Evolutionary conservation across 805 yeast genomes (phyloP), one percentile per base, ranked within the genome.

Genomic region (Candida sithepensis): DNA sequence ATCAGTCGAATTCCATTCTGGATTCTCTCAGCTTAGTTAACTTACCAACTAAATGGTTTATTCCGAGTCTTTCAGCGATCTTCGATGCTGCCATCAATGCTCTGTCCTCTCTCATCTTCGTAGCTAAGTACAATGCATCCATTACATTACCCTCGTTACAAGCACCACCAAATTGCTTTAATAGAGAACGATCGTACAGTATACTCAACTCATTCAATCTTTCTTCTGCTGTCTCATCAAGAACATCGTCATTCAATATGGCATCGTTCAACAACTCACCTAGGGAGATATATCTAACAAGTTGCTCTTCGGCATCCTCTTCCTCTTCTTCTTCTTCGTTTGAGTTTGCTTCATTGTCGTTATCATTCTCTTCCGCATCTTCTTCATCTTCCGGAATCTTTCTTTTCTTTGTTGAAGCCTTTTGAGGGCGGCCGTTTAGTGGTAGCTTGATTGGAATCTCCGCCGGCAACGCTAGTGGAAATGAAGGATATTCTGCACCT

Each of bases 401-500:
- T 67, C 3, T 62, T 59, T 23, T 61, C 64, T 52, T 60, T 46
- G 49, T 41, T 56, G 22, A 65, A 60, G 1, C 5, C 14, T 12
- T 30, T 4, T 5, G 38, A 7, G 38, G 7, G 4, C 38, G 6
- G n/a, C 21, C 21, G 18, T 16, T 34, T 12, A 86, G 71, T 1
- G 97, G 97, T 21, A 90, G 64, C 47, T 73, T 72, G 39, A 90
- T 69, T 13, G 82, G 85, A 53, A 92, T 64, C 57, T 88, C 96
- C 10, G 89, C 76, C 1, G 96, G 92, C 47, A 90, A 72, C 0
- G 96, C 86, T 43, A 94, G 67, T 13, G 98, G 98, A 59, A 88
- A 82, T 3, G 81, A 78, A 0, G 97, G 97, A 66, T 84, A 84
- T 28, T 71, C 70, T 4, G 72, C 71, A 20, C 90, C 91, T 65